Percentiles rank a stretch among this genome's conserved stretches.
Conservation (phyloP, 257 asterid genomes). For the Lycium barbarum region DNA sequence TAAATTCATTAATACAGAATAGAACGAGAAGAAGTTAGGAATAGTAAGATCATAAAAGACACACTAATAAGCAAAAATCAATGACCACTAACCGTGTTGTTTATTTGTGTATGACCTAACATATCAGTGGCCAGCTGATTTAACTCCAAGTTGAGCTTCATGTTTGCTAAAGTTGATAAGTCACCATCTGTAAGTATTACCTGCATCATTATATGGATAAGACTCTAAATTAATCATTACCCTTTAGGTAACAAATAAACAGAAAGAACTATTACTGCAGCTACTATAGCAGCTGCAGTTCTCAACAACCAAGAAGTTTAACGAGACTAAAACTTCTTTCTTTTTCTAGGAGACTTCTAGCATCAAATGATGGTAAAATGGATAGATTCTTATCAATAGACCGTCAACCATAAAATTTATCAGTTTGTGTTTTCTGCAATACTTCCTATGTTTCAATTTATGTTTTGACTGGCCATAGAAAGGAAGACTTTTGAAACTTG, state of each 20-base stretch:
- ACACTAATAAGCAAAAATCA: not conserved
- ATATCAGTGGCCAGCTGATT: conserved; percentile 50
- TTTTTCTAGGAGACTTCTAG: not conserved
- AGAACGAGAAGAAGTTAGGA: not conserved
- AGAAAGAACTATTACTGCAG: not conserved
- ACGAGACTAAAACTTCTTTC: not conserved
- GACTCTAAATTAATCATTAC: conserved; percentile 14
- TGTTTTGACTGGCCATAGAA: not conserved
- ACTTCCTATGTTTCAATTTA: not conserved
- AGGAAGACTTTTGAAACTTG: too few relatives aligned
- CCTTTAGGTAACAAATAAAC: not conserved
- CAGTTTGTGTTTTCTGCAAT: not conserved
- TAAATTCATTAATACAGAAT: conserved; percentile 10
- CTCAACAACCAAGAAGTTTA: not conserved
- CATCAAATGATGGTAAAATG: not conserved
- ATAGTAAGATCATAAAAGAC: not conserved
- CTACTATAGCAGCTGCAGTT: not conserved
- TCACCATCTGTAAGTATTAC: conserved; percentile 89
- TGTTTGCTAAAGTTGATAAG: conserved; percentile 71
- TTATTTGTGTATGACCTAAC: conserved; percentile 34
- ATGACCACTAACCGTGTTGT: conserved; percentile 48
- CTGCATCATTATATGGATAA: conserved; percentile 51
- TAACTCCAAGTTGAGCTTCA: conserved; percentile 82
- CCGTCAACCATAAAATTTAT: not conserved
- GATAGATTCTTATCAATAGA: not conserved